phyloP scores from a whole-genome alignment of 1,139 yeast genomes.

The Suhomyces bribrorum region DNA sequence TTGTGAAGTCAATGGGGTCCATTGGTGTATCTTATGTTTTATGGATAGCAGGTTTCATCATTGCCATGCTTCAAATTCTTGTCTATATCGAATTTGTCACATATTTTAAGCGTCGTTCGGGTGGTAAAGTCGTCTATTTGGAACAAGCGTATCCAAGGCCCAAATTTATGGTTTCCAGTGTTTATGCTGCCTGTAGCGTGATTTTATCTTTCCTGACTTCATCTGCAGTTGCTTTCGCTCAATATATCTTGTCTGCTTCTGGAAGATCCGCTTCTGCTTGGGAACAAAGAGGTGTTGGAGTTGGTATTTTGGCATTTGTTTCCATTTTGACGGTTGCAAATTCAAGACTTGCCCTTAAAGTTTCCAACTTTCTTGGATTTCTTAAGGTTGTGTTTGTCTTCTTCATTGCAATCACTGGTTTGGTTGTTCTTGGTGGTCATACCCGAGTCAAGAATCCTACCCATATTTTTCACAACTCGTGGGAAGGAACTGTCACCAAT shows the following conservation, averaged over 20 bases:
- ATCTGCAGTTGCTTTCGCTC: constrained; percentile 45
- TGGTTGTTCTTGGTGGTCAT: constrained; percentile 38
- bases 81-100: constrained; percentile 43
- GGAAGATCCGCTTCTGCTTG: constrained; percentile 35
- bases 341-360: constrained; percentile 33
- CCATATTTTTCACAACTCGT: constrained; percentile 35
- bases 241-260: constrained; percentile 41
- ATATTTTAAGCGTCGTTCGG: constrained; percentile 38
- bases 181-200: constrained; percentile 44
- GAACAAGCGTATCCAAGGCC: constrained; percentile 48
- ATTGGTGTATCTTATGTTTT: constrained; percentile 43
- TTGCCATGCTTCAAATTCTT: constrained; percentile 35
- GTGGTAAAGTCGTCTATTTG: constrained; percentile 46
- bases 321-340: constrained; percentile 27
- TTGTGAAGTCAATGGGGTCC: constrained; percentile 40
- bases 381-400: constrained; percentile 39
- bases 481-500: constrained; percentile 40
- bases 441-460: constrained; percentile 35
- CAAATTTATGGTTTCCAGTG: constrained; percentile 39
- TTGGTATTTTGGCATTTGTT: constrained; percentile 35
- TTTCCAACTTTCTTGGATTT: constrained; percentile 40
- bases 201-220: constrained; percentile 40
- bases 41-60: constrained; percentile 42
- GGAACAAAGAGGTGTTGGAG: constrained; percentile 46
- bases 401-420: constrained; percentile 25